Base-by-base conservation (phyloP, 495 filamentous ascomycete species). In the Tetracladium marchalianum region DNA sequence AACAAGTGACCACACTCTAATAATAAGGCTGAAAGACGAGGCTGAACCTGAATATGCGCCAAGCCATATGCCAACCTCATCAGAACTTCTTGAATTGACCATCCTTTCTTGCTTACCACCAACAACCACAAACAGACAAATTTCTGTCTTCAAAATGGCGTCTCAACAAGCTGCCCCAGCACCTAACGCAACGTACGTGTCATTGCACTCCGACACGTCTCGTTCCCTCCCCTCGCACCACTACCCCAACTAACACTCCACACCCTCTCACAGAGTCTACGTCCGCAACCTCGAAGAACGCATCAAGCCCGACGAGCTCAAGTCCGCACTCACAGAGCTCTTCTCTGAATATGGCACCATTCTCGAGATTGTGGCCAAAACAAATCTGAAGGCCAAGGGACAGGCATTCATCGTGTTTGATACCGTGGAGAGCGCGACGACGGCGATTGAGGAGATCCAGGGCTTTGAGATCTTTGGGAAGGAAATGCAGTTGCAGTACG, bases 371-470 rank as follows among this genome's bases (percentile, higher is more conserved):
- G 77, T 97, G 44, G 88, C 88, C 34, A 97, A 97, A 71, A 84
- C 73, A 39, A 95, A 90, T 60, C 69, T 97, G 31, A 88, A 86
- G 58, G 84, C 87, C 46, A 95, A 93, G 64, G 92, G 92, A 37
- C 92, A 99, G 66, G 92, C 92, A 5, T 99, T 99, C 63, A 69
- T 99, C 46, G 90, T 99, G 43, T 97, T 88, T 64, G 89, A 94
- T 53, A 78, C 70, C 42, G 68, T 78, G 19, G 81, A 89, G 36
- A 73, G 83, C 0, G 92, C 89, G 7, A 70, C 76, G 47, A 72
- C 78, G 36, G 92, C 92, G 12, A 85, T 95, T 49, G 82, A 92
- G 17, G 87, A 94, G 48, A 70, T 95, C 53, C 85, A 97, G 56
- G 90, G 88, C 12, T 97, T 99, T 66, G 87, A 93, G 50, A 68